These are phyloP conservation scores for Ustilago shanxiensis DNA, from an alignment of 1,284 basidiomycete genomes.

Conservation along the genomic window DNA sequence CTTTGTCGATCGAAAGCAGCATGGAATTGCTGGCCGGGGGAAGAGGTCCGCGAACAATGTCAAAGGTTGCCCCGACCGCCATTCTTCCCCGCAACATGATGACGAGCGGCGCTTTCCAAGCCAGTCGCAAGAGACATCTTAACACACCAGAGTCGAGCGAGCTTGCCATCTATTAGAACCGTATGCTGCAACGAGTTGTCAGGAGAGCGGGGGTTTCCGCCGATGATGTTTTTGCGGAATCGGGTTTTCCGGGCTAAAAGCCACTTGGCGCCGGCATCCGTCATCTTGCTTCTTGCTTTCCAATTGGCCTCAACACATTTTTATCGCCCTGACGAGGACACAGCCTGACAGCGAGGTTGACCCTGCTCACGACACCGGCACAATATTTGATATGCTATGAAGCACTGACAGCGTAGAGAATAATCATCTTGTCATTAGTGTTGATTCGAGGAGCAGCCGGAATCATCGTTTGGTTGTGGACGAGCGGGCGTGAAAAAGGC, in stretches of 20 bases:
- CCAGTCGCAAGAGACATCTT: too few relatives aligned
- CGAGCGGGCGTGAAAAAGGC: constrained; percentile 10
- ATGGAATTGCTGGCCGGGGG: background rate
- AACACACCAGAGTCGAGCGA: too few relatives aligned
- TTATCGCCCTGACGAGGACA: too few relatives aligned
- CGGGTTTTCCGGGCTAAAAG: constrained; percentile 4
- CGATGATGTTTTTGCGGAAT: background rate
- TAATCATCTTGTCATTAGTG: too few relatives aligned
- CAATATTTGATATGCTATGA: too few relatives aligned
- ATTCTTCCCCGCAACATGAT: background rate
- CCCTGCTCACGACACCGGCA: too few relatives aligned
- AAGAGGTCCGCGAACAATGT: background rate
- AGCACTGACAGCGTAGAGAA: too few relatives aligned
- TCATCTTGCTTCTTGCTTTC: constrained; percentile 6
- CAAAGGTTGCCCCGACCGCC: background rate
- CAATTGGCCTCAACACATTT: background rate
- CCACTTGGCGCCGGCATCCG: background rate
- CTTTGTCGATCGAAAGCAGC: background rate
- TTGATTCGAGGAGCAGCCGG: background rate
- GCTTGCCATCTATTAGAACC: background rate
- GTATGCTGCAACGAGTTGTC: background rate
- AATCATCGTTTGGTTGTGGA: background rate
- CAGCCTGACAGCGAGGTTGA: too few relatives aligned
- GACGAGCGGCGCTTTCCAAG: background rate
- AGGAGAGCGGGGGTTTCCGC: background rate